Base-by-base conservation (phyloP, 1,284 basidiomycete genomes). In the Puccinia polysora region DNA sequence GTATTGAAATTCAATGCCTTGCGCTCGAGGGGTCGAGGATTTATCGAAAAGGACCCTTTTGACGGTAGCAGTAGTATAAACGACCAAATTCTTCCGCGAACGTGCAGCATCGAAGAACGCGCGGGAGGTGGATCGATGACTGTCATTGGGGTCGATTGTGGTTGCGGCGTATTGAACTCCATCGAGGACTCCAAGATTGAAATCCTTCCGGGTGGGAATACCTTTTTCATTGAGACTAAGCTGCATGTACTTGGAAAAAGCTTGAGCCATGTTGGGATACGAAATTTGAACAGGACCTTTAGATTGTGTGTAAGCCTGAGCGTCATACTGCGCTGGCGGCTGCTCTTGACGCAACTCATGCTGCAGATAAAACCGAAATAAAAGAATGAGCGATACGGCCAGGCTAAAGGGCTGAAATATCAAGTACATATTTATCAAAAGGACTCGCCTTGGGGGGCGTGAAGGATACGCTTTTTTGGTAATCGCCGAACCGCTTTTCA, bases 191-290 rank as follows among this genome's bases (percentile, higher is more conserved):
- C 67, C 67, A 25, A 43, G 30, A 58, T 59, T 59, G 56, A 69
- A 69, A 45, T 69, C 67, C 45, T 65, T 28, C 5, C n/a, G 5
- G 20, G 63, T 65, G 3, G 47, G 47, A 23, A 65, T 40, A 52
- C 78, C 77, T 75, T 79, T 78, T 73, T 79, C 78, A 34, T 77
- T 78, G 5, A 75, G 73, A 30, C 74, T 75, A 30, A 75, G 76
- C 25, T 75, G 76, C 65, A 74, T 75, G 64, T 73, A 53, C 43
- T 63, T 67, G 28, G 58, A 67, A 56, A 67, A 67, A 43, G 49
- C 45, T 52, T 65, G 63, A 10, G 63, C 32, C 45, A 53, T 65
- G 63, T 65, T 65, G 25, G 78, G 77, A 76, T 75, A 79, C 36
- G 76, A 74, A 34, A 78, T 72, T 65, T 78, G 75, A 71, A 78